Conservation (phyloP, 345 rosid genomes). For the Dipteronia sinensis region DNA sequence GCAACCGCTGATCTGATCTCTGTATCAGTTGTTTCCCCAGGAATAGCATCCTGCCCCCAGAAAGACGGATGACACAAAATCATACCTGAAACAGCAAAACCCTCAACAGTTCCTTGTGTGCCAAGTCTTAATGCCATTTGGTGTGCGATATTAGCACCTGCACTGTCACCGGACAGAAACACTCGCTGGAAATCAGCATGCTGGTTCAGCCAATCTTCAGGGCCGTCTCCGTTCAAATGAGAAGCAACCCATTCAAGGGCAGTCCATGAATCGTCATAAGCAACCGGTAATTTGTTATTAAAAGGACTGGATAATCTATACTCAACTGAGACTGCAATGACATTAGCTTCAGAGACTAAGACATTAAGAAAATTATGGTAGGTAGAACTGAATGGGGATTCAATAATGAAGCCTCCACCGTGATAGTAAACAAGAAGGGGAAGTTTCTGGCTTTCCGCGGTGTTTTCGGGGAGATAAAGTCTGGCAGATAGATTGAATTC, state of each 20-base stretch:
- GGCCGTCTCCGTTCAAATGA: slow-evolving; percentile 34
- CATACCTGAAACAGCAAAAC: slow-evolving; percentile 24
- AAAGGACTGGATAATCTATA: slow-evolving; percentile 34
- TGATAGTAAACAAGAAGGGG: slow-evolving; percentile 31
- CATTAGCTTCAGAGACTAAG: slow-evolving; percentile 25
- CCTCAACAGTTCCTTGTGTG: slow-evolving; percentile 13
- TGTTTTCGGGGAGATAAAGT: slow-evolving; percentile 38
- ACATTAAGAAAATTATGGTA: slow-evolving; percentile 26
- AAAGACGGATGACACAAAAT: not conserved
- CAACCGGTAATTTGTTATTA: slow-evolving; percentile 18
- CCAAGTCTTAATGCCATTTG: slow-evolving; percentile 22
- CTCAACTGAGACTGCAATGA: slow-evolving; percentile 33
- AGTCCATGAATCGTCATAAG: slow-evolving; percentile 44
- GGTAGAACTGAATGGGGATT: slow-evolving; percentile 23
- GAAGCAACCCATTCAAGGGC: slow-evolving; percentile 43
- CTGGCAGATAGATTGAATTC: slow-evolving; percentile 30
- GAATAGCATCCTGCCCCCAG: too few species aligned
- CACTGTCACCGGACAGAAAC: slow-evolving; percentile 42
- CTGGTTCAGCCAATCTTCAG: slow-evolving; percentile 37
- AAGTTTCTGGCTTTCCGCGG: slow-evolving; percentile 29
- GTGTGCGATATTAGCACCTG: slow-evolving; percentile 41
- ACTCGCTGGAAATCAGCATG: slow-evolving; percentile 33
- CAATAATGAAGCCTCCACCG: too few species aligned
- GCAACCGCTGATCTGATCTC: too few species aligned
- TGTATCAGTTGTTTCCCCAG: too few species aligned